Base-by-base conservation (phyloP, 345 rosid genomes). In the Acer saccharum region DNA sequence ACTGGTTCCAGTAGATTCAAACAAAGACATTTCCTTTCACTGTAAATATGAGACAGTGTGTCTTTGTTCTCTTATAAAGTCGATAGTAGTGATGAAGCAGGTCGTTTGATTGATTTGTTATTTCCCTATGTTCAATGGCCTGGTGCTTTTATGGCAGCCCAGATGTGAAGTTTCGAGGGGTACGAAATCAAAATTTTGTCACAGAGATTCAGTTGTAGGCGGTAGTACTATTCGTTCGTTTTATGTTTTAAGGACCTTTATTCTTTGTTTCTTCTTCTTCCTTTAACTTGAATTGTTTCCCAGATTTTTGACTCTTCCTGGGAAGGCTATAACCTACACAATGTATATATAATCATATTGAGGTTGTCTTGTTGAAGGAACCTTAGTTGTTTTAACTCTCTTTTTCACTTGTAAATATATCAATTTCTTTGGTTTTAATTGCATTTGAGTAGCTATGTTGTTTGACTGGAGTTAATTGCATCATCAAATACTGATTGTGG, bases 41-140 rank as follows among this genome's bases (percentile, higher is more conserved):
- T 96, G 99, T 89, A 90, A 81, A 88, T 92, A 85, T 68, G 88
- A 87, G 81, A 81, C 75, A 3, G 73, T 96, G 27, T 96, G 98
- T 87, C 93, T 96, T 78, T 88, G 91, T 76, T 84, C 94, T 78
- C 90, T 94, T 72, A 68, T 88, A 82, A 82, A 88, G 83, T 85
- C 88, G 10, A 80, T 90, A 76, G 82, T 78, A 80, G 80, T 76
- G 82, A 82, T 85, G 85, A 90, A 89, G 91, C 85, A 80, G 82
- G 82, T 87, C 77, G 69, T 77, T 75, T 77, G 83, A 63, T 76
- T 91, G 88, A 89, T 73, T 68, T 48, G 60, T 58, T 77, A 25
- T 70, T 65, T 58, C 48, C 52, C 41, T 46, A 7, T 75, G 73
- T n/a, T 78, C 80, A 25, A 20, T 72, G 73, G 64, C 73, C 71